These are phyloP conservation scores for Fallopia convolvulus DNA, from an alignment of 148 eudicot species.

Conservation along the genomic window DNA sequence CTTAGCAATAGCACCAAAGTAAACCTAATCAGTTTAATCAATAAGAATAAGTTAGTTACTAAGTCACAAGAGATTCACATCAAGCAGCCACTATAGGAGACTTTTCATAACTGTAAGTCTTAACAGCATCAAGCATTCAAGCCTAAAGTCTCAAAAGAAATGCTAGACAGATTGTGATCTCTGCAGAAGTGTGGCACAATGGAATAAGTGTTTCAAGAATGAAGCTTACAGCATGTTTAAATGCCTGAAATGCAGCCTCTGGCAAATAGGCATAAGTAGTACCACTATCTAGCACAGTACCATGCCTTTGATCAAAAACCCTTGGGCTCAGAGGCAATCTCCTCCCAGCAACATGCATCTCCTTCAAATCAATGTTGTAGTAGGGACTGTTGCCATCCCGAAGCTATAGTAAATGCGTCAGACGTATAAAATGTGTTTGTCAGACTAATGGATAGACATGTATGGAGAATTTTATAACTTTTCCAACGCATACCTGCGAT, in stretches of 20 bases:
- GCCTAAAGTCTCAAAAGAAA: too few relatives aligned
- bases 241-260: slow-evolving; percentile 70
- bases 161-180: neutral
- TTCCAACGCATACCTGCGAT: slow-evolving; percentile 64
- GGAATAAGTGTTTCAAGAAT: neutral
- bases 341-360: slow-evolving; percentile 81
- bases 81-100: too few relatives aligned
- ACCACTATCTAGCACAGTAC: slow-evolving; percentile 87
- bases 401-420: slow-evolving; percentile 97
- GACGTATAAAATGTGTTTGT: slow-evolving; percentile 56
- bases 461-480: slow-evolving; percentile 16
- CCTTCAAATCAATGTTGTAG: slow-evolving; percentile 92
- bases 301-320: slow-evolving; percentile 85
- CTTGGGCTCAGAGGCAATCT: slow-evolving; percentile 40
- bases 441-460: slow-evolving; percentile 29
- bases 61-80: neutral
- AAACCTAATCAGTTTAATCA: neutral
- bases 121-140: too few relatives aligned
- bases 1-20: neutral
- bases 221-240: slow-evolving; percentile 75
- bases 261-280: slow-evolving; percentile 92
- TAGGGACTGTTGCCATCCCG: slow-evolving; percentile 96
- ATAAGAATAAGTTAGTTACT: neutral
- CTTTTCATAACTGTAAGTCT: too few relatives aligned
- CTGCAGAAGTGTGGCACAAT: neutral